phyloP scores from a whole-genome alignment of 768 basidiomycete genomes.

The Lactifluus hygrophoroides region DNA sequence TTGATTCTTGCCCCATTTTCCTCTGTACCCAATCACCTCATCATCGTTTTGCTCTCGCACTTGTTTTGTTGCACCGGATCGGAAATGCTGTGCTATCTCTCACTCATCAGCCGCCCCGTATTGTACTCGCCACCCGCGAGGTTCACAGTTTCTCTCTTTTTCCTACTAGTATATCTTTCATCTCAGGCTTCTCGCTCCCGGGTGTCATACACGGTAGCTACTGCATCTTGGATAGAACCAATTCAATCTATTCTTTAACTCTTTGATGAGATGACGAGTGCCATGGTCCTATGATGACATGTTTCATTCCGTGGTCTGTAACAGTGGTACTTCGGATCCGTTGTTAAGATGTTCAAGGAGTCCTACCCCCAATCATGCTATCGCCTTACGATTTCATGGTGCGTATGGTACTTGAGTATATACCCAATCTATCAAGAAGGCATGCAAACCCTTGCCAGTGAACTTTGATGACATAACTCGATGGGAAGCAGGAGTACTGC shows the following conservation, averaged over 20 bases:
- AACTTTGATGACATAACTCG: too few relatives aligned
- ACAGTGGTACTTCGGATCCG: too few relatives aligned
- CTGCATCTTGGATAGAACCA: conserved; percentile 1
- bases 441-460: too few relatives aligned
- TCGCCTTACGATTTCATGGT: too few relatives aligned
- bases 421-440: too few relatives aligned
- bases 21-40: conserved; percentile 2
- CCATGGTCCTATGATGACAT: not conserved
- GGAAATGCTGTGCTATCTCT: conserved; percentile 3
- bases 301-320: not conserved
- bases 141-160: not conserved
- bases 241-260: not conserved
- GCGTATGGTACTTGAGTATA: too few relatives aligned
- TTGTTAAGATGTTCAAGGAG: too few relatives aligned
- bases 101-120: not conserved
- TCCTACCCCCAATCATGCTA: too few relatives aligned
- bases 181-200: not conserved
- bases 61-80: conserved; percentile 14
- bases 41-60: conserved; percentile 16
- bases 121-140: not conserved
- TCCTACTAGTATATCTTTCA: not conserved
- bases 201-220: not conserved
- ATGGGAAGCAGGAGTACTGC: too few relatives aligned
- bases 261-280: not conserved
- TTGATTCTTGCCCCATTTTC: not conserved